A percentile compares a stretch with the other conserved stretches of the same genome.
These are phyloP conservation scores for Liriodendron chinense DNA, from an alignment of 164 flowering plant genomes.

Conservation along the genomic window DNA sequence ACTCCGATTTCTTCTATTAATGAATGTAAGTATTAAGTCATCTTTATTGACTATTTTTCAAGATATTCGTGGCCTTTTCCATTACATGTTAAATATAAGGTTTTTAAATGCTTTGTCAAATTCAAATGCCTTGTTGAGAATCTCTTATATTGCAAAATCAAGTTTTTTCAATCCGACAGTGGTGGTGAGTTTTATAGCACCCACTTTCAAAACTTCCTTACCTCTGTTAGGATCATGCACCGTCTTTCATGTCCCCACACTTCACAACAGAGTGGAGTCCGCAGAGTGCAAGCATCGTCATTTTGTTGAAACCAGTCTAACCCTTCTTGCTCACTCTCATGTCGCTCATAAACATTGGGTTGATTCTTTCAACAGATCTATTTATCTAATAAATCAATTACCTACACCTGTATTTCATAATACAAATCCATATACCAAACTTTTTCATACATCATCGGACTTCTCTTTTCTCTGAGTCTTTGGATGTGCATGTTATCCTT, in stretches of 20 bases:
- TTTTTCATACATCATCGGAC: not conserved
- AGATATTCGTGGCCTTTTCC: constrained; percentile 1
- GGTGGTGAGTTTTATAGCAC: not conserved
- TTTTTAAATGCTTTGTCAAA: not conserved
- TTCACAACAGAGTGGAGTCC: not conserved
- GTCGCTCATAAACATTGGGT: not conserved
- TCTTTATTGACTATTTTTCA: not conserved
- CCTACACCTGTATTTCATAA: not conserved
- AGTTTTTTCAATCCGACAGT: not conserved
- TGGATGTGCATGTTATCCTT: constrained; percentile 8
- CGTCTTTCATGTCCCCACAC: not conserved
- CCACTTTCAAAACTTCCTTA: not conserved
- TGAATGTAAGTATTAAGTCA: no score
- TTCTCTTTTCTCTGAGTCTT: not conserved
- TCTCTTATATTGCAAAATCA: not conserved
- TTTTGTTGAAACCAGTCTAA: not conserved
- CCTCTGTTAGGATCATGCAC: not conserved
- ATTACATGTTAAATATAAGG: not conserved
- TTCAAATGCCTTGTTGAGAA: not conserved
- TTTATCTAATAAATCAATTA: not conserved
- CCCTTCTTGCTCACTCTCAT: not conserved
- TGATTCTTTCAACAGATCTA: not conserved
- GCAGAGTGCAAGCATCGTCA: no score
- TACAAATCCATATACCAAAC: not conserved
- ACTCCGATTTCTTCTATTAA: no score